Evolutionary conservation across 768 basidiomycete genomes (phyloP).

Genomic region (Russula virescens): DNA sequence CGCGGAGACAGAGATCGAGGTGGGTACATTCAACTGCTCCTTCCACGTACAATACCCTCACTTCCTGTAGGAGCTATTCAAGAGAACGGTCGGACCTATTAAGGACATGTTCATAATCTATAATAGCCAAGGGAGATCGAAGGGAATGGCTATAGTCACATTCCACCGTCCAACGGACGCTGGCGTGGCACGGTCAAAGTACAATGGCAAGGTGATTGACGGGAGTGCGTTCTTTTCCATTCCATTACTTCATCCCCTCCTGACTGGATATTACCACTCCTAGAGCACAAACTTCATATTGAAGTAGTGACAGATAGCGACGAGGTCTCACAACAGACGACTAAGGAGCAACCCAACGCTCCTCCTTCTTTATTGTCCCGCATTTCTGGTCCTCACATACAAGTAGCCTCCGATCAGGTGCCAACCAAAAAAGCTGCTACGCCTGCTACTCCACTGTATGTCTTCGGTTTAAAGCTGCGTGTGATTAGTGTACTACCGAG

Average conservation of each 20-base stretch:
- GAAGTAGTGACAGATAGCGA: constrained; percentile 52
- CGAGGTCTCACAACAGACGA: constrained; percentile 26
- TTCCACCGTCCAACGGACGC: constrained; percentile 66
- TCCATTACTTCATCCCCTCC: not conserved
- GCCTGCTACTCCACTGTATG: constrained; percentile 7
- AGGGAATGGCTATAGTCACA: constrained; percentile 72
- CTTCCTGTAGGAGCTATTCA: constrained; percentile 57
- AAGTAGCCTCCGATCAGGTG: not conserved
- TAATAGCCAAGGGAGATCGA: constrained; percentile 69
- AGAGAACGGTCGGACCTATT: constrained; percentile 69
- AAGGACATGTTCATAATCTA: constrained; percentile 66
- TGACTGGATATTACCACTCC: not conserved
- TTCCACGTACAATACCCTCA: constrained; percentile 1
- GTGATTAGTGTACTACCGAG: not conserved
- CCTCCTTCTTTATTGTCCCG: constrained; percentile 38
- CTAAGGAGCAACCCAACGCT: constrained; percentile 26
- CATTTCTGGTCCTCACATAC: constrained; percentile 27
- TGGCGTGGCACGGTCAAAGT: constrained; percentile 55
- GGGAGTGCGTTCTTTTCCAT: constrained; percentile 35
- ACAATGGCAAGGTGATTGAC: constrained; percentile 73
- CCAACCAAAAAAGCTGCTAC: not conserved
- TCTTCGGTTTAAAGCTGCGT: not conserved
- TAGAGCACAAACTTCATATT: constrained; percentile 65
- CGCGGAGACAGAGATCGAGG: constrained; percentile 21
- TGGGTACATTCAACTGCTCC: not conserved